These are phyloP conservation scores for Sugiyamaella pinicola DNA, from an alignment of 1,139 yeast genomes.

Conservation along the genomic window DNA sequence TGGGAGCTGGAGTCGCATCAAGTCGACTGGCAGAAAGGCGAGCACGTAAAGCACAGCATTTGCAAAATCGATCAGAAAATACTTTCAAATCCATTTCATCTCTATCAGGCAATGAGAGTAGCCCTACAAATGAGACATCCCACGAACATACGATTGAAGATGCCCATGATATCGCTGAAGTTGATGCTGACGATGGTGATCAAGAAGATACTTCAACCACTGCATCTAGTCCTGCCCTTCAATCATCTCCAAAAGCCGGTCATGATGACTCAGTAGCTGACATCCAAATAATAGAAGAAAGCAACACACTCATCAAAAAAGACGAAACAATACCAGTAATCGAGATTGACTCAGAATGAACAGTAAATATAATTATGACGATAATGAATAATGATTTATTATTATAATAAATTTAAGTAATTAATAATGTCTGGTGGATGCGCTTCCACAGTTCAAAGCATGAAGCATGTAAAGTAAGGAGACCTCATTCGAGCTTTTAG, in stretches of 20 bases:
- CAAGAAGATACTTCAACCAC: neutral
- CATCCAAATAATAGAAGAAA: constrained; percentile 6
- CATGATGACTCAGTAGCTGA: neutral
- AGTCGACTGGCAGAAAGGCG: constrained; percentile 34
- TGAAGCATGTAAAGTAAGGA: too few species aligned
- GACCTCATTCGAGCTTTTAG: too few species aligned
- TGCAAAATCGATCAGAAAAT: constrained; percentile 26
- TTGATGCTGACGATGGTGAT: neutral
- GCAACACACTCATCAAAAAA: neutral
- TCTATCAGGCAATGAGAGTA: neutral
- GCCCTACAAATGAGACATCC: neutral
- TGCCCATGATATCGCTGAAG: neutral
- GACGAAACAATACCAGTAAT: constrained; percentile 5
- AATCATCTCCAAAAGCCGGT: neutral
- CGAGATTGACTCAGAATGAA: constrained; percentile 20
- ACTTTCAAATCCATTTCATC: constrained; percentile 14
- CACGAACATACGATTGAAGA: too few species aligned
- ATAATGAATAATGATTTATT: constrained; percentile 20
- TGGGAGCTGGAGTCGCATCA: constrained; percentile 23
- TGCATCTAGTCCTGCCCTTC: neutral
- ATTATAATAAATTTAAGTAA: constrained; percentile 14
- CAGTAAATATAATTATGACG: constrained; percentile 13
- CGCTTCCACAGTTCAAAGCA: too few species aligned
- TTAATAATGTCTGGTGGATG: too few species aligned
- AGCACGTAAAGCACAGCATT: constrained; percentile 35